Conservation (phyloP, 78 protist genomes). For the Dictyostelium citrinum region DNA sequence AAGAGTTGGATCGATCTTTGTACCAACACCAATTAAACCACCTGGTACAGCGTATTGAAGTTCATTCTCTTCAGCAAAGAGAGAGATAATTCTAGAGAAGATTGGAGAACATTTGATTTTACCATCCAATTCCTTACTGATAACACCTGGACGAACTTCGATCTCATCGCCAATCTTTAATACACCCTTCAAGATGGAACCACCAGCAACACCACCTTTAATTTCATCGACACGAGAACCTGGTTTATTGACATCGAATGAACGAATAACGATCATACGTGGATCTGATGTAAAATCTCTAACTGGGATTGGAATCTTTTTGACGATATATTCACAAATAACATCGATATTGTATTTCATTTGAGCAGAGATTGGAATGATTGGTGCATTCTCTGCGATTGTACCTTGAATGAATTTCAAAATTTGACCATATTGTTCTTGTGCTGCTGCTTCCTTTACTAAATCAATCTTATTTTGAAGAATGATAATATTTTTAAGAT, state of each 20-base stretch:
- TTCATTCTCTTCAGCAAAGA: slow-evolving; percentile 95
- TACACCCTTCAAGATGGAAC: slow-evolving; percentile 98
- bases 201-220: slow-evolving; percentile 99
- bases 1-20: slow-evolving; percentile 98
- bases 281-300: slow-evolving; percentile 97
- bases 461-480: slow-evolving; percentile 99
- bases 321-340: slow-evolving; percentile 95
- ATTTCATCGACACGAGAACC: slow-evolving; percentile 94
- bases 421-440: slow-evolving; percentile 93
- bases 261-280: slow-evolving; percentile 98
- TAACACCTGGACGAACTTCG: slow-evolving; percentile 99
- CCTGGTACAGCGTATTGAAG: slow-evolving; percentile 99
- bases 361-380: slow-evolving; percentile 99
- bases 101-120: slow-evolving; percentile 93
- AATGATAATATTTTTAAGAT: slow-evolving; percentile 96
- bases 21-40: slow-evolving; percentile 99
- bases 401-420: slow-evolving; percentile 96
- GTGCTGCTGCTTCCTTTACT: slow-evolving; percentile 92
- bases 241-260: slow-evolving; percentile 99
- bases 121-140: slow-evolving; percentile 89
- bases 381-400: slow-evolving; percentile 97
- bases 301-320: slow-evolving; percentile 96
- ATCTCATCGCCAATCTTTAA: slow-evolving; percentile 95
- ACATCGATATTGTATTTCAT: slow-evolving; percentile 98
- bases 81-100: slow-evolving; percentile 90